These are phyloP conservation scores for Blastomyces parvus DNA, from an alignment of 2,329 filamentous ascomycete species.

Conservation along the genomic window DNA sequence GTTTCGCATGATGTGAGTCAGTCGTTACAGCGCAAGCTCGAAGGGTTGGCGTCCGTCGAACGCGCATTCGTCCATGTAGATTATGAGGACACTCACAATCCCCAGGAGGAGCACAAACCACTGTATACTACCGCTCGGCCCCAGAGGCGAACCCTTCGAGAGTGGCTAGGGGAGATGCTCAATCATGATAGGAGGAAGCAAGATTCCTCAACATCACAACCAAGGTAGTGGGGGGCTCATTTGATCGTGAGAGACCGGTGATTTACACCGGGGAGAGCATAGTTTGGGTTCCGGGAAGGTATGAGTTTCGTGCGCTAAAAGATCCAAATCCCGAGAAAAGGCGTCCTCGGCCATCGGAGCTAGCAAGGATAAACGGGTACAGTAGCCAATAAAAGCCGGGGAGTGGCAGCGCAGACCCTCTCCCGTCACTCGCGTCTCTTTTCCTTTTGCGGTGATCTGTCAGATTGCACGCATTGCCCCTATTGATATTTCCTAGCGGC, in stretches of 20 bases:
- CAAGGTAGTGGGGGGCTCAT: background rate
- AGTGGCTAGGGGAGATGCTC: conserved; percentile 7
- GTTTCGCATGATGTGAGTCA: conserved; percentile 54
- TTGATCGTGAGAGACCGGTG: background rate
- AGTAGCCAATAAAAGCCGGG: background rate
- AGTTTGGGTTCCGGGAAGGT: background rate
- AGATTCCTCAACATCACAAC: background rate
- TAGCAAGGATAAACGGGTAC: background rate
- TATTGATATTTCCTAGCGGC: no score
- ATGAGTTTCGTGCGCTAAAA: background rate
- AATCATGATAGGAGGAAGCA: background rate
- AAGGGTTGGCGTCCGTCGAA: conserved; percentile 40
- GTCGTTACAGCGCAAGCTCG: conserved; percentile 51
- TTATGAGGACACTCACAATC: conserved; percentile 25
- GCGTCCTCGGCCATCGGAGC: background rate
- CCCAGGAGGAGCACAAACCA: conserved; percentile 13
- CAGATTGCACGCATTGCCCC: no score
- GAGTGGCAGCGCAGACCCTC: background rate
- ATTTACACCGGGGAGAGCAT: background rate
- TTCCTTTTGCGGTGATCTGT: background rate
- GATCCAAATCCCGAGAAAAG: background rate
- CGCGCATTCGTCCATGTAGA: conserved; percentile 44
- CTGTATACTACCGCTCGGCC: conserved; percentile 5
- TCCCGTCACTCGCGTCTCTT: background rate
- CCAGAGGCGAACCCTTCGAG: conserved; percentile 10